These are phyloP conservation scores for Oropetium thomaeum DNA, from an alignment of 176 grass and related monocot species.

Conservation along the genomic window DNA sequence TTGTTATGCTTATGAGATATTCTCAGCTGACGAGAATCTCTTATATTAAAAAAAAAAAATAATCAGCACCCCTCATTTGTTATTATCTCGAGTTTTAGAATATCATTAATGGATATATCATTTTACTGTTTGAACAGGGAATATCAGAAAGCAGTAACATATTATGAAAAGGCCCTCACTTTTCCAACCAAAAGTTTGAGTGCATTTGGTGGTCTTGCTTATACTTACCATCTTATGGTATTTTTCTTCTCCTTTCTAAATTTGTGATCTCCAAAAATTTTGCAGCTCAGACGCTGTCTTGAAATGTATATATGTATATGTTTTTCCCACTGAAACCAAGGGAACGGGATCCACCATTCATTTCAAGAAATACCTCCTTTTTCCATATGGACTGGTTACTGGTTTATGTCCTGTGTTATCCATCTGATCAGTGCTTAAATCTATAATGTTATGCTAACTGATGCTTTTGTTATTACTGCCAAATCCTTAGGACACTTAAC, in stretches of 20 bases:
- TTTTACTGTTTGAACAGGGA: slow-evolving; percentile 58
- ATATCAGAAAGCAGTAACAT: slow-evolving; percentile 78
- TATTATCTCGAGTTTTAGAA: slow-evolving; percentile 14
- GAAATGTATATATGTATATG: background rate
- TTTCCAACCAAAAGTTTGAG: slow-evolving; percentile 87
- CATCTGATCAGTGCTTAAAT: background rate
- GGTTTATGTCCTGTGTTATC: slow-evolving; percentile 17
- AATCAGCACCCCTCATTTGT: background rate
- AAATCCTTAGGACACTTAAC: background rate
- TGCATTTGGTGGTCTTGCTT: slow-evolving; percentile 83
- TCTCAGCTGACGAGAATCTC: slow-evolving; percentile 19
- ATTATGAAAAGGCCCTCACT: slow-evolving; percentile 89
- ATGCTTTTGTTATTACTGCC: background rate
- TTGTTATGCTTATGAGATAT: slow-evolving; percentile 3
- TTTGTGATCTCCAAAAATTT: slow-evolving; percentile 4
- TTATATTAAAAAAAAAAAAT: slow-evolving; percentile 14
- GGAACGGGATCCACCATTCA: background rate
- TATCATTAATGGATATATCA: slow-evolving; percentile 1
- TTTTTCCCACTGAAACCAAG: background rate
- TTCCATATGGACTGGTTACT: slow-evolving; percentile 3
- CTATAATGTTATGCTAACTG: background rate
- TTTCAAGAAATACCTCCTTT: background rate
- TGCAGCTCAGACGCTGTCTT: slow-evolving; percentile 19
- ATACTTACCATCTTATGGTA: slow-evolving; percentile 94
- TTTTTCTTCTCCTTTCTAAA: slow-evolving; percentile 14